Evolutionary conservation across 805 yeast species (phyloP), one percentile per base, ranked within the genome.

Genomic region (Saccharomycopsis amapae): DNA sequence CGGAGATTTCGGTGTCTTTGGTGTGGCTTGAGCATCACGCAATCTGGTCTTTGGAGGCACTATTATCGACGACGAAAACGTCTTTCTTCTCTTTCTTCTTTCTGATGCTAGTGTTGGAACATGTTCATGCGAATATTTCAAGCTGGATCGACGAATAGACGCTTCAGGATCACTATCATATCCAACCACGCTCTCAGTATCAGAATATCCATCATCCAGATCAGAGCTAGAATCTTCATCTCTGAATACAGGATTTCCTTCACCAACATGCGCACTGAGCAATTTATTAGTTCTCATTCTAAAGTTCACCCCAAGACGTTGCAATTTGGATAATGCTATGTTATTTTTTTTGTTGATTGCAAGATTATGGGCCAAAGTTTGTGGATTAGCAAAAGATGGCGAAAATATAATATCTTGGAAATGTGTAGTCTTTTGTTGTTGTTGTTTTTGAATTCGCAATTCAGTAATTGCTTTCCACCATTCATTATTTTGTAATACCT

Each of bases 381-480:
- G 7, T 26, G 30, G 30, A 26, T 26, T 26, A 26, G 30, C 12
- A 12, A 26, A 26, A 7, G 30, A 26, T 26, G 30, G 12, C n/a
- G n/a, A n/a, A n/a, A n/a, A n/a, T n/a, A n/a, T n/a, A 26, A 26
- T 23, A 12, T 25, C n/a, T 10, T 25, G 12, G 15, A 20, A 40
- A 42, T 36, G 15, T 9, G 12, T 24, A 5, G 13, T 4, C 15
- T 39, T 37, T 10, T 24, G 25, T 4, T 30, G 9, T 12, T 30
- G 13, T 23, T 39, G n/a, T 19, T 40, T 28, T 17, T 45, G 39
- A 4, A 62, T 58, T 47, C 96, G 72, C 0, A 84, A 79, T 38
- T 71, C 76, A 31, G 69, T 65, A 44, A 87, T 64, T 46, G 81
- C 81, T 38, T 64, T 64, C 96, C 96, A 93, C 97, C 97, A 90